Base-by-base conservation (phyloP, 805 yeast species). In the Suhomyces canberraensis region DNA sequence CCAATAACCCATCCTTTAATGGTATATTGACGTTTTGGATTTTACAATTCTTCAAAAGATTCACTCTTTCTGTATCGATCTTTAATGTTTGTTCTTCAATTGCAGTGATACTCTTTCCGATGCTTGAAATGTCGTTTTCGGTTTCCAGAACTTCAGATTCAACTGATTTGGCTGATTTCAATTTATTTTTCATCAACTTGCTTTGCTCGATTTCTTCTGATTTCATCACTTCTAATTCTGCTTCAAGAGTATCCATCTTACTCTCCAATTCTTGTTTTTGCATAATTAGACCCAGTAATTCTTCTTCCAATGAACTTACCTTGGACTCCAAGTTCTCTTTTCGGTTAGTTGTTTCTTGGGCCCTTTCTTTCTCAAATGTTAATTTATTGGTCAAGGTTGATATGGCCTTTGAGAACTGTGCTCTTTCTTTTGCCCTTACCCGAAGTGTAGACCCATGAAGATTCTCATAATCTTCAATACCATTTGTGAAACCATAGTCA, bases 1-100 rank as follows among this genome's bases (percentile, higher is more conserved):
- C 82, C 22, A 84, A 59, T 9, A 78, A 68, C 0, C 89, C 89
- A 17, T 74, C 75, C 4, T 55, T 47, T 20, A 86, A 56, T 1
- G 95, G 95, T 11, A 88, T 51, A 11, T 69, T 64, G 16, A 84
- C 68, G 38, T 76, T 81, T 36, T 85, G 85, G 40, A 90, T 72
- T 49, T 84, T 86, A 60, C 95, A 85, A 44, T 76, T 78, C 44
- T 81, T 79, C 41, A 89, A 66, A 14, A 77, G 64, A 44, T 76
- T 74, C 7, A 77, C 61, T 50, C 81, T 74, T 33, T 79, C 85
- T 21, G 76, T 52, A 41, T 74, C 77, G 4, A 68, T 50, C 40
- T 73, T 74, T 26, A 80, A 79, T 5, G 76, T 48, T 17, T 69
- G 71, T 45, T 79, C 87, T 46, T 78, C 80, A 4, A 66, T 46